Base-by-base conservation (phyloP, 345 rosid species). In the Pugionium cornutum region DNA sequence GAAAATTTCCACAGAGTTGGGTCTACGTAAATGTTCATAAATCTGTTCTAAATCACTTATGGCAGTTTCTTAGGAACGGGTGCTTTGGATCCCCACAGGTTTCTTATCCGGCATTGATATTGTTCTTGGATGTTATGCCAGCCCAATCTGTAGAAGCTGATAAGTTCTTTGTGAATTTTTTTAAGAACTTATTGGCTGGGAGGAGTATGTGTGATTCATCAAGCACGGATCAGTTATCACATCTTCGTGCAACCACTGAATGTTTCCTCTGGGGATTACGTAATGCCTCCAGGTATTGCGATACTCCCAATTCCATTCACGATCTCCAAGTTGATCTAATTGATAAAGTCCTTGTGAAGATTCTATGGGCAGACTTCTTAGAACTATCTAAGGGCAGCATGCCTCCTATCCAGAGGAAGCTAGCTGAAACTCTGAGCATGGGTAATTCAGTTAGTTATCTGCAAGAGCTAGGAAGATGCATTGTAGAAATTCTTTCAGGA, bases 11-110 rank as follows among this genome's bases (percentile, higher is more conserved):
- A 9, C 79, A 83, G 68, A 81, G 96, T 75, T 92, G 97, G 98
- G 72, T 27, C 26, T 53, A 66, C 42, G 30, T 88, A 61, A 87
- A 92, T 65, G 77, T 80, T 74, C 90, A 89, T 72, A 89, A 88
- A 75, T 67, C 76, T 66, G 79, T 86, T 40, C 69, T 89, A 9
- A 83, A 72, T 61, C 81, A 75, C 36, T 77, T 88, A 34, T 90
- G 94, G 92, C 75, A 83, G 81, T 92, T 92, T 79, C 87, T 92
- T 64, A 80, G 75, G 76, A 85, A 79, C 60, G 96, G 96, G 42
- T 94, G 97, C 74, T 92, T 81, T 79, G 96, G 95, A 37, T 89
- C 99, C 66, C 85, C 83, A 74, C 87, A 72, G 75, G 83, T 85
- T 75, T 92, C 99, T 58, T 92, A 90, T 84, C 99, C 96, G 31